phyloP scores from a whole-genome alignment of 495 filamentous ascomycete species.

The Daldinia vernicosa region DNA sequence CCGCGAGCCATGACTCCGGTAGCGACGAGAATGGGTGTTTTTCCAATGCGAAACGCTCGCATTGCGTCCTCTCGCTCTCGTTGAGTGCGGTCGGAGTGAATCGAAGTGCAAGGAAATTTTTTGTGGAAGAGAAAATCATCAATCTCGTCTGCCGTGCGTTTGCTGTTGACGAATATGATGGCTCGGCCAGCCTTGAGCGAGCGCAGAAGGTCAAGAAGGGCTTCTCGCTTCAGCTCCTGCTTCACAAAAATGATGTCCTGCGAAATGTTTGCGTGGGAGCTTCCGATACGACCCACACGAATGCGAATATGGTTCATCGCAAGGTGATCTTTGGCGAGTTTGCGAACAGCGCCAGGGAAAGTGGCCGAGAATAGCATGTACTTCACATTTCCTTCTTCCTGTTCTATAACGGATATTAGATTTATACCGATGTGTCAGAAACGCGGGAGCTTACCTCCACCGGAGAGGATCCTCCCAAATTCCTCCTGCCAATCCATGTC shows the following conservation, averaged over 20 bases:
- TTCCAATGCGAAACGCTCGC: conserved; percentile 81
- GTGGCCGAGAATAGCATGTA: conserved; percentile 97
- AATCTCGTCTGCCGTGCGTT: conserved; percentile 75
- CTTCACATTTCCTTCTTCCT: conserved; percentile 77
- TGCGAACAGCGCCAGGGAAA: conserved; percentile 79
- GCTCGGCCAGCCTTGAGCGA: conserved; percentile 77
- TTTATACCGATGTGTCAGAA: background rate
- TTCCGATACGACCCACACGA: conserved; percentile 84
- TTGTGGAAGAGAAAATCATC: conserved; percentile 88
- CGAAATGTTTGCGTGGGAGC: conserved; percentile 77
- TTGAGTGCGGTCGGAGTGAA: conserved; percentile 88
- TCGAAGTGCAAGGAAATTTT: conserved; percentile 81
- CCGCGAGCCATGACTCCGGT: conserved; percentile 89
- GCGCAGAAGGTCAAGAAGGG: conserved; percentile 76
- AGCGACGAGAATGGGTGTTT: conserved; percentile 79
- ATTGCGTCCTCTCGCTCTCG: conserved; percentile 92
- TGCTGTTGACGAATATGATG: conserved; percentile 89
- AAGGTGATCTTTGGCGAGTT: conserved; percentile 78
- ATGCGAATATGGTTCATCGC: conserved; percentile 76
- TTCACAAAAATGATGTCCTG: conserved; percentile 78
- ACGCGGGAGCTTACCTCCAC: conserved; percentile 68
- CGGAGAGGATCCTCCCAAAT: conserved; percentile 74
- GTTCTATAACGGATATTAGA: conserved; percentile 59
- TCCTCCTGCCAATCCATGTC: conserved; percentile 76
- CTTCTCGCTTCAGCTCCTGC: conserved; percentile 68